These are phyloP conservation scores for Naganishia vishniacii DNA, from an alignment of 768 basidiomycete species.

Conservation along the genomic window DNA sequence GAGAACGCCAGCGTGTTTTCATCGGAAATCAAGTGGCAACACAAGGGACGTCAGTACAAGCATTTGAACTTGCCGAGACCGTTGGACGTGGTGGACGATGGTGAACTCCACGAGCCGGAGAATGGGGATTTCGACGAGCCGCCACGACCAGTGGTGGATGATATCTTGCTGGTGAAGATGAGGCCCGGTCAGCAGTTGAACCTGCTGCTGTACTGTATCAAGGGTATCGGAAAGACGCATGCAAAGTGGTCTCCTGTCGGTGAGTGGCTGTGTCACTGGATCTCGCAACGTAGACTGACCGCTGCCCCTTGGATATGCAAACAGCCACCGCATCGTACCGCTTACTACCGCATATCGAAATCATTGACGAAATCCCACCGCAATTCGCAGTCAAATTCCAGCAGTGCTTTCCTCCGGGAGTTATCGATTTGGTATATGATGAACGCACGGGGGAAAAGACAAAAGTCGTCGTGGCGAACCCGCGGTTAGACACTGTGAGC, in stretches of 20 bases:
- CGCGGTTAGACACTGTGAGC: conserved; percentile 78
- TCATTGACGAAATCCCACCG: conserved; percentile 68
- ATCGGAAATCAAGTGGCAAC: conserved; percentile 60
- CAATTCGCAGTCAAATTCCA: conserved; percentile 75
- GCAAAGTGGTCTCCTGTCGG: conserved; percentile 96
- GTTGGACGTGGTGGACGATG: conserved; percentile 23
- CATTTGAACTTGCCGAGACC: conserved; percentile 53
- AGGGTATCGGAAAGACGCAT: conserved; percentile 87
- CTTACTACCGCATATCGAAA: conserved; percentile 72
- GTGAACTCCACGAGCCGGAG: conserved; percentile 11
- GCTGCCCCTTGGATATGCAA: background rate
- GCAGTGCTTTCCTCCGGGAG: conserved; percentile 71
- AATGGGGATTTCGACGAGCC: conserved; percentile 42
- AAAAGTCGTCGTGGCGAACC: conserved; percentile 57
- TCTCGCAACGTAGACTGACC: background rate
- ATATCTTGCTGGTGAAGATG: conserved; percentile 86
- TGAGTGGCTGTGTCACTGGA: conserved; percentile 41
- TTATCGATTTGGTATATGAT: conserved; percentile 48
- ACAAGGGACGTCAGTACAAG: conserved; percentile 70
- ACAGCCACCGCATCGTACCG: conserved; percentile 93
- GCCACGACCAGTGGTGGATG: conserved; percentile 65
- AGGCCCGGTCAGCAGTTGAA: conserved; percentile 83
- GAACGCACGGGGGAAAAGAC: conserved; percentile 50
- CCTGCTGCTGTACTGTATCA: conserved; percentile 82
- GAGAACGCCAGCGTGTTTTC: conserved; percentile 54